Conservation (phyloP, 1,284 basidiomycete genomes). For the Microbotryum scabiosae region DNA sequence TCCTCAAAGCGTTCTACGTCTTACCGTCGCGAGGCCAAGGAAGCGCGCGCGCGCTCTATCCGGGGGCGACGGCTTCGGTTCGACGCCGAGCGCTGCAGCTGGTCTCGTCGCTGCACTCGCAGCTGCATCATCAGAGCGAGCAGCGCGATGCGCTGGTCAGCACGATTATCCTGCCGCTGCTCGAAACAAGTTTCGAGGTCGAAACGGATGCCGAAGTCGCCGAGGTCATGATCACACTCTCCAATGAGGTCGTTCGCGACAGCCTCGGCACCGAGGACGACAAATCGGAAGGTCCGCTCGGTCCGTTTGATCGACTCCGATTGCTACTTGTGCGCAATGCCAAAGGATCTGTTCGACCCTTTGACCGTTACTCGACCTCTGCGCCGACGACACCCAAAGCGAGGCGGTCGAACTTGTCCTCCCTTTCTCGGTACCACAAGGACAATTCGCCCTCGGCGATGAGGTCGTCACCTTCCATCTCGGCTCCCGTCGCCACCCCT, state of each 20-base stretch:
- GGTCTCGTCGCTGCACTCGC: slow-evolving; percentile 41
- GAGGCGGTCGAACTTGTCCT: slow-evolving; percentile 1
- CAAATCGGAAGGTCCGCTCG: slow-evolving; percentile 8
- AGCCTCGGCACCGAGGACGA: slow-evolving; percentile 38
- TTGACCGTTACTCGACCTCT: slow-evolving; percentile 13
- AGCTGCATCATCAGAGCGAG: slow-evolving; percentile 41
- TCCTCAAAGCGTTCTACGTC: slow-evolving; percentile 42
- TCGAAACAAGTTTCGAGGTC: slow-evolving; percentile 40
- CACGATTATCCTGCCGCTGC: slow-evolving; percentile 42
- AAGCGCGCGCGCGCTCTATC: slow-evolving; percentile 6
- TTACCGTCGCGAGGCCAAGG: slow-evolving; percentile 17
- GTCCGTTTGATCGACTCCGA: slow-evolving; percentile 38
- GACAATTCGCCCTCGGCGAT: slow-evolving; percentile 10
- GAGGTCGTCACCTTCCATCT: slow-evolving; percentile 2
- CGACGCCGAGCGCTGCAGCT: slow-evolving; percentile 38
- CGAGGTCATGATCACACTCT: slow-evolving; percentile 40
- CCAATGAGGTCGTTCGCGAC: slow-evolving; percentile 42
- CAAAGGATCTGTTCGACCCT: slow-evolving; percentile 27
- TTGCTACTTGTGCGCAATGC: slow-evolving; percentile 39
- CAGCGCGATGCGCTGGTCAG: slow-evolving; percentile 41
- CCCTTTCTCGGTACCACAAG: slow-evolving; percentile 16
- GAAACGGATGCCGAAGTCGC: slow-evolving; percentile 40
- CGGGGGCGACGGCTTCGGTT: slow-evolving; percentile 26
- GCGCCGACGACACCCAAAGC: slow-evolving; percentile 7
- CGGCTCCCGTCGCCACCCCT: neutral